Conservation (phyloP, 805 yeast species). For the Kodamaea lidongshanica region DNA sequence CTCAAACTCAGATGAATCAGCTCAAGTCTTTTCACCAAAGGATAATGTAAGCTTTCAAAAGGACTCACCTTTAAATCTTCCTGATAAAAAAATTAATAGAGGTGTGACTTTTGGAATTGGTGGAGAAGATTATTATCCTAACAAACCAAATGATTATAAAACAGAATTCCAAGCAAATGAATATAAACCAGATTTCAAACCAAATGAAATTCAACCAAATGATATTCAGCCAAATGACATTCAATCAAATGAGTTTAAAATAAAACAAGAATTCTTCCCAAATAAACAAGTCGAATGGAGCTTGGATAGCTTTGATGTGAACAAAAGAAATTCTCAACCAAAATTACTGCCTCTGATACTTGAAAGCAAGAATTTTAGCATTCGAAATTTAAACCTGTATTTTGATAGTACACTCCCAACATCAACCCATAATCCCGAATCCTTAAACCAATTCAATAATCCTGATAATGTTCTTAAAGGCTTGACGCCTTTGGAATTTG, state of each 20-base stretch:
- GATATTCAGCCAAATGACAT: no score
- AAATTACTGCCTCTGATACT: constrained; percentile 5
- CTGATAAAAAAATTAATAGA: no score
- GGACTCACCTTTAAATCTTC: no score
- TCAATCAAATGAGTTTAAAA: no score
- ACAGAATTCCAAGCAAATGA: no score
- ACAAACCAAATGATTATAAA: no score
- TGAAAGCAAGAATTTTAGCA: constrained; percentile 4
- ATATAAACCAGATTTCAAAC: no score
- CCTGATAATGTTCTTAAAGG: constrained; percentile 36
- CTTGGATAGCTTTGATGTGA: constrained; percentile 25
- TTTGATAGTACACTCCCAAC: constrained; percentile 7
- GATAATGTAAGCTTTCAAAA: no score
- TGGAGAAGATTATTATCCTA: no score
- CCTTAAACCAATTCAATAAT: constrained; percentile 22
- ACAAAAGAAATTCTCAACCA: constrained; percentile 6
- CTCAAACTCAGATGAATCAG: constrained; percentile 5
- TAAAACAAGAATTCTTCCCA: no score
- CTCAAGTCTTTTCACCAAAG: constrained; percentile 5
- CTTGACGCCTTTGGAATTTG: constrained; percentile 33
- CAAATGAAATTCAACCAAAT: no score
- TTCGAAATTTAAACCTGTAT: constrained; percentile 11
- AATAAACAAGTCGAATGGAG: constrained; percentile 20
- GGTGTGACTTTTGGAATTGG: no score
- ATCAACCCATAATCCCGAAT: constrained; percentile 3